These are phyloP conservation scores for Quercus lobata DNA, from an alignment of 331 rosid genomes.

Conservation along the genomic window DNA sequence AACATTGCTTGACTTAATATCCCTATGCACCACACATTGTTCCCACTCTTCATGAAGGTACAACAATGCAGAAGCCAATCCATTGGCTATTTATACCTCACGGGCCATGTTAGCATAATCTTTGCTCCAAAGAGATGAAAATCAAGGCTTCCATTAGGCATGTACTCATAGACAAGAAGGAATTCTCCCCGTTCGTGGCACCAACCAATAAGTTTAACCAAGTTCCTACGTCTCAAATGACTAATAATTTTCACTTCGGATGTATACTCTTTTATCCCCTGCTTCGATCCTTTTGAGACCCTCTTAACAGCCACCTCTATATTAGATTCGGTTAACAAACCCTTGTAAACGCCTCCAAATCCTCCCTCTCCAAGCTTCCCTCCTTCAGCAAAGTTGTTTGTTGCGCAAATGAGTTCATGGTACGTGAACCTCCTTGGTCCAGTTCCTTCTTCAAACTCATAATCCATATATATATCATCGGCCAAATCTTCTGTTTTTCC, in stretches of 20 bases:
- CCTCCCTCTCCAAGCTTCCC: slow-evolving; percentile 89
- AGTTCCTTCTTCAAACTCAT: slow-evolving; percentile 59
- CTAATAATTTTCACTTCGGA: slow-evolving; percentile 83
- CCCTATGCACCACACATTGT: slow-evolving; percentile 54
- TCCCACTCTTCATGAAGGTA: slow-evolving; percentile 63
- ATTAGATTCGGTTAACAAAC: slow-evolving; percentile 35
- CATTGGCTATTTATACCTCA: slow-evolving; percentile 41
- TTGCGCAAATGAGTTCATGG: slow-evolving; percentile 48
- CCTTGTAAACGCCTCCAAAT: slow-evolving; percentile 79
- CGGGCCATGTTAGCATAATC: slow-evolving; percentile 22
- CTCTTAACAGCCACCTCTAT: slow-evolving; percentile 60
- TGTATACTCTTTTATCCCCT: slow-evolving; percentile 65
- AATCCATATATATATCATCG: slow-evolving; percentile 42
- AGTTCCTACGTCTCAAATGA: slow-evolving; percentile 58
- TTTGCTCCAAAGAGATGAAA: slow-evolving; percentile 35
- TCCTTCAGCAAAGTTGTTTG: slow-evolving; percentile 42
- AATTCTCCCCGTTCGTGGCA: slow-evolving; percentile 44
- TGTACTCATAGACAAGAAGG: slow-evolving; percentile 40
- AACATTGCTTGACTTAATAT: slow-evolving; percentile 54
- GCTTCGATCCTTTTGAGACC: slow-evolving; percentile 67
- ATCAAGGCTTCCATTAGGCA: slow-evolving; percentile 62
- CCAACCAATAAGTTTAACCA: slow-evolving; percentile 66
- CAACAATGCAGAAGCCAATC: slow-evolving; percentile 41
- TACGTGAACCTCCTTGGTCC: slow-evolving; percentile 74
- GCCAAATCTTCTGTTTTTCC: slow-evolving; percentile 3